Evolutionary conservation across 805 yeast species (phyloP).

Genomic region (Suhomyces faveliae): DNA sequence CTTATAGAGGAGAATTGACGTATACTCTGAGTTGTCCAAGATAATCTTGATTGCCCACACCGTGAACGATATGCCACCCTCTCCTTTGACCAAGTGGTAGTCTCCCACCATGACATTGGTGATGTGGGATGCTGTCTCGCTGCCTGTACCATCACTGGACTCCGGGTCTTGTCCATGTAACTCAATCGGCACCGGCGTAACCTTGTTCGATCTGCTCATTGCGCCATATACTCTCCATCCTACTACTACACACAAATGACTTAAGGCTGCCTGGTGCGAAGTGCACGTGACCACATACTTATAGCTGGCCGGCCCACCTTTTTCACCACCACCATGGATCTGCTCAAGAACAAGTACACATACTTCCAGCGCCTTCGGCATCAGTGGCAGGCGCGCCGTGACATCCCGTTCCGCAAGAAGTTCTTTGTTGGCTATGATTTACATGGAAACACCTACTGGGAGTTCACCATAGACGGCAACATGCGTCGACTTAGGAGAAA

Average conservation of each 20-base stretch:
- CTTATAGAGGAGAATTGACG: constrained; percentile 49
- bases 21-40: constrained; percentile 34
- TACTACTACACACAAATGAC: not conserved
- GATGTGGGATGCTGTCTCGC: constrained; percentile 11
- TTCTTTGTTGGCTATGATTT: constrained; percentile 77
- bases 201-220: constrained; percentile 14
- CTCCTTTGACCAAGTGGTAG: constrained; percentile 38
- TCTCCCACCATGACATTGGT: constrained; percentile 34
- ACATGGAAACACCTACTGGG: constrained; percentile 88
- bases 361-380: constrained; percentile 49
- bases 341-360: constrained; percentile 48
- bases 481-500: constrained; percentile 59
- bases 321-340: constrained; percentile 42
- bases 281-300: not conserved
- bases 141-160: not conserved
- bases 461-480: constrained; percentile 56
- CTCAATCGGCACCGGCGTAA: constrained; percentile 39
- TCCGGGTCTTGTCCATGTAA: not conserved
- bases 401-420: constrained; percentile 65
- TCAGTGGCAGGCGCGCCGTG: constrained; percentile 59
- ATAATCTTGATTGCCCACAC: constrained; percentile 41
- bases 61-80: constrained; percentile 34
- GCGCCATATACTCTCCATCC: not conserved
- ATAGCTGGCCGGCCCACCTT: too few relatives aligned
- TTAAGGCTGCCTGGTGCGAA: not conserved